These are phyloP conservation scores for Alnus rubra DNA, from an alignment of 306 rosid species.

Conservation along the genomic window DNA sequence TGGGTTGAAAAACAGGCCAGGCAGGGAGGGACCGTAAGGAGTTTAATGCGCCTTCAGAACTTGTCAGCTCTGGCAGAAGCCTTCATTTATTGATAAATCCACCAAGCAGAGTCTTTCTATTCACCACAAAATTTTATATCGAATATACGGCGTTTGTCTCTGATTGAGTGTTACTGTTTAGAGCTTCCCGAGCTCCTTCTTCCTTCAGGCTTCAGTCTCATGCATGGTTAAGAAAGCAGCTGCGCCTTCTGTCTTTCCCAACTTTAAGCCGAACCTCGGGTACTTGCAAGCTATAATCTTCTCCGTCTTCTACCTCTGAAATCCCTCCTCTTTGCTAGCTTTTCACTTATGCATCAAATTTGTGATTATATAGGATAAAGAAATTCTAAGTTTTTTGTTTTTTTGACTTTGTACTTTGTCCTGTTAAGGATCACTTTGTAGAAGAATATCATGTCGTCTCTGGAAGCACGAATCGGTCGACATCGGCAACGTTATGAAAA, in stretches of 20 bases:
- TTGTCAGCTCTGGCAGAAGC: background rate
- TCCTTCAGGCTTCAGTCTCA: background rate
- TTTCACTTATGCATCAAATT: background rate
- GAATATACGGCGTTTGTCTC: background rate
- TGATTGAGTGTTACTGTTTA: background rate
- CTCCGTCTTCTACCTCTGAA: background rate
- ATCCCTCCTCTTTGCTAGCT: background rate
- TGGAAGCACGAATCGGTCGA: slow-evolving; percentile 64
- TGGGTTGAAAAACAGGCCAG: background rate
- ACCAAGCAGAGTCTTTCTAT: background rate
- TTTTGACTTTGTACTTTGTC: slow-evolving; percentile 4
- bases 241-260: background rate
- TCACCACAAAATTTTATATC: background rate
- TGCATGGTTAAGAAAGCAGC: slow-evolving; percentile 2
- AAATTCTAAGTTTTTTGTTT: background rate
- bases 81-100: background rate
- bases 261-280: background rate
- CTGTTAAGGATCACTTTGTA: slow-evolving; percentile 13
- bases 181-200: background rate
- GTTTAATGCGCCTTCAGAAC: background rate
- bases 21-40: too few relatives aligned
- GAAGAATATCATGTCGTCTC: slow-evolving; percentile 45
- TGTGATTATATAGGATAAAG: too few relatives aligned
- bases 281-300: background rate
- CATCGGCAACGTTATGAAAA: slow-evolving; percentile 74